Conservation (phyloP, 371 early-diverging fungal species). For the Mucor irregularis region DNA sequence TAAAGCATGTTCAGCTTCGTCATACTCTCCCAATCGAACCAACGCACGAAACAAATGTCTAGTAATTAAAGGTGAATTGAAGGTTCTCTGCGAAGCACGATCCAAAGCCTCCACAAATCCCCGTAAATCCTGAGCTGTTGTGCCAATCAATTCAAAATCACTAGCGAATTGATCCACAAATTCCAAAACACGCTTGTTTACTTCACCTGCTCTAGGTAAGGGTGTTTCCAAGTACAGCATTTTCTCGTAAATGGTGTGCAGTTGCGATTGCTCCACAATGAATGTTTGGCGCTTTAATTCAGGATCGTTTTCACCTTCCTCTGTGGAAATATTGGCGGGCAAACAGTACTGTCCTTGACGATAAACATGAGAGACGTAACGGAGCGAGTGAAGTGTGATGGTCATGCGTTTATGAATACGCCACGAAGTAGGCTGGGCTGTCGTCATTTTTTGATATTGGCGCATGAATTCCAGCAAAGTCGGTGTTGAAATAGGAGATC, state of each 20-base stretch:
- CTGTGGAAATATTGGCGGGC: neutral
- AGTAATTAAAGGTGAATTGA: constrained; percentile 71
- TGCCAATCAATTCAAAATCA: constrained; percentile 58
- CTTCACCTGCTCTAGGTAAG: constrained; percentile 71
- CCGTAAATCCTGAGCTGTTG: constrained; percentile 27
- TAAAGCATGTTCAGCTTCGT: constrained; percentile 73
- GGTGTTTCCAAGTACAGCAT: constrained; percentile 50
- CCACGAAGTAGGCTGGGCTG: constrained; percentile 45
- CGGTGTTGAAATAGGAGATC: constrained; percentile 3
- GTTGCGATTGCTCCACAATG: constrained; percentile 31
- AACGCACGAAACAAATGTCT: constrained; percentile 67
- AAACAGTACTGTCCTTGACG: constrained; percentile 32
- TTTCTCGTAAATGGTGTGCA: constrained; percentile 58
- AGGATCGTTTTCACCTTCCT: constrained; percentile 3
- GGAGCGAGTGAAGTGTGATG: constrained; percentile 43
- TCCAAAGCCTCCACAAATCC: constrained; percentile 50
- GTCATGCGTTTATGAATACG: constrained; percentile 49
- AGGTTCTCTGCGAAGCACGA: constrained; percentile 65
- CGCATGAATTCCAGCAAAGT: constrained; percentile 50
- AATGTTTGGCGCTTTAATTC: constrained; percentile 17
- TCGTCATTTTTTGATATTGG: constrained; percentile 50
- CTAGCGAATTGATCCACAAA: constrained; percentile 65
- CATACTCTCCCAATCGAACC: constrained; percentile 66
- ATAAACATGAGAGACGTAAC: constrained; percentile 25
- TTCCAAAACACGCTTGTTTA: constrained; percentile 57